These are phyloP conservation scores for Dacryopinax spathularia DNA, from an alignment of 768 basidiomycete species.

Conservation along the genomic window DNA sequence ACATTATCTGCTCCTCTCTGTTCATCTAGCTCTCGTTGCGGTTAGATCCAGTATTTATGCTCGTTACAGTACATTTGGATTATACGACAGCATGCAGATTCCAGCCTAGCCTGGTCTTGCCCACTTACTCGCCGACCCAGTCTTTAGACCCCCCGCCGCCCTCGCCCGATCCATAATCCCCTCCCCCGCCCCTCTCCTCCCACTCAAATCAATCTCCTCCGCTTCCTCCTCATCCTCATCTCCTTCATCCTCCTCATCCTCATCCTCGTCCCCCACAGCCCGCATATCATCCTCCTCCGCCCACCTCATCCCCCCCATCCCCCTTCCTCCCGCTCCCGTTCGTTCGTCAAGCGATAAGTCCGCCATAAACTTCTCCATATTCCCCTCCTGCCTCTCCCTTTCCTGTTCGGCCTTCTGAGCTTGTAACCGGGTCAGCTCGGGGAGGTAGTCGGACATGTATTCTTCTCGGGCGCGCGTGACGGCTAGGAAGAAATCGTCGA, in stretches of 20 bases:
- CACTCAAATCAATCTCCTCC: slow-evolving; percentile 9
- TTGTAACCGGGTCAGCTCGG: slow-evolving; percentile 60
- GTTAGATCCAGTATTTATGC: too few relatives aligned
- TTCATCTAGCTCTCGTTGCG: too few relatives aligned
- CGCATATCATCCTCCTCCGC: slow-evolving; percentile 46
- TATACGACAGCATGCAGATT: neutral
- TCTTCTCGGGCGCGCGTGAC: slow-evolving; percentile 77
- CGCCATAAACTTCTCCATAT: slow-evolving; percentile 60
- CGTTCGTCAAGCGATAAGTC: slow-evolving; percentile 65
- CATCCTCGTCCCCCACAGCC: slow-evolving; percentile 25
- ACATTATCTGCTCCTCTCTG: too few relatives aligned
- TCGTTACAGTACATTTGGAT: too few relatives aligned
- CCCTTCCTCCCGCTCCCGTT: slow-evolving; percentile 8
- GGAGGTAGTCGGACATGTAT: slow-evolving; percentile 85
- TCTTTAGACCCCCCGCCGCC: neutral
- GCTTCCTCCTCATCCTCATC: slow-evolving; percentile 36
- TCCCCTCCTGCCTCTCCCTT: slow-evolving; percentile 51
- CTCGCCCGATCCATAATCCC: neutral
- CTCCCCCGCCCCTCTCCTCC: neutral
- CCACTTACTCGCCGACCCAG: neutral
- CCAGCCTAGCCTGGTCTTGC: neutral
- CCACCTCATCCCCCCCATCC: slow-evolving; percentile 30
- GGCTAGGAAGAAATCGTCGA: slow-evolving; percentile 81
- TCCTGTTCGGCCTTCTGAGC: slow-evolving; percentile 43
- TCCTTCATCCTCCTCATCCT: slow-evolving; percentile 34